These are phyloP conservation scores for Lablab purpureus DNA, from an alignment of 306 rosid species.

Conservation along the genomic window DNA sequence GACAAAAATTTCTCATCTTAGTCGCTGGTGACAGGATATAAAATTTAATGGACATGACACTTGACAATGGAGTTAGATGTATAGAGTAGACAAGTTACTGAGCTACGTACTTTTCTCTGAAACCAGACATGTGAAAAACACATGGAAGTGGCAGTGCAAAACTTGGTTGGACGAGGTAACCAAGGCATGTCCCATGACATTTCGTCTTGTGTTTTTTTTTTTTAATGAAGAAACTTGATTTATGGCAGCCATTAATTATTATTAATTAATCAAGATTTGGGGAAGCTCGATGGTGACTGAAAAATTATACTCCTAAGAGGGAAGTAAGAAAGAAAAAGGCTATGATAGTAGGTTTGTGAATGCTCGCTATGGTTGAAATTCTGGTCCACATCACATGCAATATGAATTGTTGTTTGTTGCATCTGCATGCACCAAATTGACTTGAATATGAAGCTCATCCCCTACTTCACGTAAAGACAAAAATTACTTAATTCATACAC, in stretches of 20 bases:
- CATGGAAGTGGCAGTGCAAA: slow-evolving; percentile 41
- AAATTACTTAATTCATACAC: neutral
- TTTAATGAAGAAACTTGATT: neutral
- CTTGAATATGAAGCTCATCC: neutral
- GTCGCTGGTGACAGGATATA: neutral
- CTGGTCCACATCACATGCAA: slow-evolving; percentile 1
- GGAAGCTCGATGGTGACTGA: neutral
- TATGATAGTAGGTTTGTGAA: neutral
- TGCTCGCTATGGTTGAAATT: slow-evolving; percentile 4
- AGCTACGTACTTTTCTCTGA: slow-evolving; percentile 42
- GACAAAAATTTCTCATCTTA: neutral
- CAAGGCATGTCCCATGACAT: slow-evolving; percentile 26
- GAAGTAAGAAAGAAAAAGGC: neutral
- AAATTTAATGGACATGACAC: slow-evolving; percentile 37
- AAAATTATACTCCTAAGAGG: neutral
- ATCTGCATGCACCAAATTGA: slow-evolving; percentile 13
- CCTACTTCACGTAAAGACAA: neutral
- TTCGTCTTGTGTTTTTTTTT: neutral
- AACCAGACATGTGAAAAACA: slow-evolving; percentile 43
- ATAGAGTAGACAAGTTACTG: slow-evolving; percentile 46
- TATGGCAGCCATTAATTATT: neutral
- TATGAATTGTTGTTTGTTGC: slow-evolving; percentile 10
- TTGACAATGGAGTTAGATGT: slow-evolving; percentile 42
- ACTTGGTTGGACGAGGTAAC: slow-evolving; percentile 36
- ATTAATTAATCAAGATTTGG: neutral